Percentiles rank a stretch among this genome's conserved stretches.
These are phyloP conservation scores for Ogataea polymorpha DNA, from an alignment of 805 yeast species.

Conservation along the genomic window DNA sequence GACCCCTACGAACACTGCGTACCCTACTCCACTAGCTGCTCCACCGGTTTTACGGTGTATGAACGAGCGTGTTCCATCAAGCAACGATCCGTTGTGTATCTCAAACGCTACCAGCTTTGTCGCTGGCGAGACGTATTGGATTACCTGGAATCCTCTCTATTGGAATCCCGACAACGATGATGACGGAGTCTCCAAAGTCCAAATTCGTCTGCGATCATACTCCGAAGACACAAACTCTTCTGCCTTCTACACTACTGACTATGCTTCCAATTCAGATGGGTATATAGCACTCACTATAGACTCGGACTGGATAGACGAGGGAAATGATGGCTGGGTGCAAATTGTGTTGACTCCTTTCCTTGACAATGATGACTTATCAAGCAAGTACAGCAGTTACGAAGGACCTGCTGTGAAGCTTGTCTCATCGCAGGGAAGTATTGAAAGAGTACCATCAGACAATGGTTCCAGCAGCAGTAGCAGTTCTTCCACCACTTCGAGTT, in stretches of 20 bases:
- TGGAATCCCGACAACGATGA: background rate
- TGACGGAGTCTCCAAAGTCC: background rate
- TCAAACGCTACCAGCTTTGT: background rate
- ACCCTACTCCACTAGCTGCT: conserved; percentile 2
- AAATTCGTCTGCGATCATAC: background rate
- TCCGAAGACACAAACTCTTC: background rate
- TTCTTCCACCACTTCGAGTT: background rate
- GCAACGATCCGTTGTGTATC: background rate
- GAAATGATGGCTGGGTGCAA: background rate
- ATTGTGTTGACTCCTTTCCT: background rate
- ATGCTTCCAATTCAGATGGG: background rate
- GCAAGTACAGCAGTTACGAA: background rate
- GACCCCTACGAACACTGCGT: conserved; percentile 1
- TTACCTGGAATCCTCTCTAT: conserved; percentile 1
- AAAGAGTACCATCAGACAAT: conserved; percentile 1
- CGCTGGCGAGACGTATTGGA: conserved; percentile 1
- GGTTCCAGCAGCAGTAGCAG: background rate
- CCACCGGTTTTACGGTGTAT: conserved; percentile 2
- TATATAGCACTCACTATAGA: background rate
- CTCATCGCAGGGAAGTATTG: background rate
- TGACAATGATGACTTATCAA: no score
- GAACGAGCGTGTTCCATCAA: conserved; percentile 1
- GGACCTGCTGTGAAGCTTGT: background rate
- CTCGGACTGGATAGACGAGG: conserved; percentile 1
- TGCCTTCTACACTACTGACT: background rate